Percentiles rank a stretch among this genome's conserved stretches.
phyloP scores from a whole-genome alignment of 768 basidiomycete species.

The Agrocybe praecox region DNA sequence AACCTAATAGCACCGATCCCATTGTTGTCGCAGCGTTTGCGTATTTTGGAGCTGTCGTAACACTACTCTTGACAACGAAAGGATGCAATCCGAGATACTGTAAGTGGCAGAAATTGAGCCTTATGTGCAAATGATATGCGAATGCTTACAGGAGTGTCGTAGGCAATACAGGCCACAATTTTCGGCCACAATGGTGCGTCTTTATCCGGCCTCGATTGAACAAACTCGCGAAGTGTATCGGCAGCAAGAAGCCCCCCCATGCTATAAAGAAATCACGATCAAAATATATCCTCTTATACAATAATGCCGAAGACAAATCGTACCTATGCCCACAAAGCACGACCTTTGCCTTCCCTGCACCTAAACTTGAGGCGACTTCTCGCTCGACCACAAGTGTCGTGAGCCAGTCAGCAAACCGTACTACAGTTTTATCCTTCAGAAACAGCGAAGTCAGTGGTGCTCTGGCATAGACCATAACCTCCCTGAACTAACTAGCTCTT shows the following conservation, averaged over 20 bases:
- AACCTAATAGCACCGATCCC: slow-evolving; percentile 62
- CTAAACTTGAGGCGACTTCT: slow-evolving; percentile 76
- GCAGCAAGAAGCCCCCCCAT: slow-evolving; percentile 94
- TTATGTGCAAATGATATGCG: background rate
- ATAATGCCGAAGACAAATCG: slow-evolving; percentile 10
- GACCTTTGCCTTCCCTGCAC: slow-evolving; percentile 78
- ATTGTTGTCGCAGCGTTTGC: slow-evolving; percentile 66
- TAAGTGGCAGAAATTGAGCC: background rate
- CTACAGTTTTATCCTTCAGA: slow-evolving; percentile 73
- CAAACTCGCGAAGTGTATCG: slow-evolving; percentile 78
- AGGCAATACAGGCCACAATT: slow-evolving; percentile 83
- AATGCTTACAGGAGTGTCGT: slow-evolving; percentile 82
- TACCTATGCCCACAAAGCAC: slow-evolving; percentile 91
- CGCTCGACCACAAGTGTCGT: slow-evolving; percentile 85
- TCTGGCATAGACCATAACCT: background rate
- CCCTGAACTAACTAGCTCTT: slow-evolving; percentile 68
- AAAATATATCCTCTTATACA: background rate
- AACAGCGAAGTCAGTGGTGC: slow-evolving; percentile 7
- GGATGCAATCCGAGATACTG: slow-evolving; percentile 92
- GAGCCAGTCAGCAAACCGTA: slow-evolving; percentile 90
- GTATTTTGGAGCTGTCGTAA: slow-evolving; percentile 74
- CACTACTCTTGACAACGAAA: slow-evolving; percentile 79
- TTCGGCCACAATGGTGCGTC: slow-evolving; percentile 82
- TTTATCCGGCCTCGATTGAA: slow-evolving; percentile 63
- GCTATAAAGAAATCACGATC: slow-evolving; percentile 37